Base-by-base conservation (phyloP, 345 rosid genomes). In the Cardamine chenopodiifolia region DNA sequence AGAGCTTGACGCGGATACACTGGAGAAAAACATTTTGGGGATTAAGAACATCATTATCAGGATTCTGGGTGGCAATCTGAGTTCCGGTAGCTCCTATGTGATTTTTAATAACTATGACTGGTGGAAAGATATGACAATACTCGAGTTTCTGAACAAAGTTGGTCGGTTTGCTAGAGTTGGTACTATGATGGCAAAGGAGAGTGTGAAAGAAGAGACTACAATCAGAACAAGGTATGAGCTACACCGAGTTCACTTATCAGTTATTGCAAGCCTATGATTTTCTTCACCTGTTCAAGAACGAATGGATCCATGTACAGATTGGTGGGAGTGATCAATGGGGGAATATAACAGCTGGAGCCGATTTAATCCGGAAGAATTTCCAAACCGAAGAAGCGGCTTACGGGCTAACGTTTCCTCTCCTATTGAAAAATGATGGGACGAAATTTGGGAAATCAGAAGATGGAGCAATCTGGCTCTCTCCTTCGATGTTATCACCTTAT, bases 251-350 rank as follows among this genome's bases (percentile, higher is more conserved):
- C 72, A 91, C 86, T 31, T 95, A 91, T 72, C 98, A 91, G 90
- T 82, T 94, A 45, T 64, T 95, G 71, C 99, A 95, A 80, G 99
- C 97, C 9, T 91, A 87, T 71, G 99, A 95, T 71, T 90, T 91
- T 72, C 66, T 90, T 23, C 60, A 85, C 73, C 69, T 94, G 85
- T 87, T 88, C 72, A 69, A 84, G 79, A 87, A 88, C 52, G 77
- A 87, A 82, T 88, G 92, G 66, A 81, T 94, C 58, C 91, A 79
- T 85, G 96, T 90, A 72, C 97, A 94, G 71, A 91, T 94, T 68
- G 98, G 98, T 17, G 98, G 98, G 12, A 94, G 98, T 85, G 98
- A 91, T 73, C 97, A 91, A 37, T 94, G 98, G 98, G 98, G 98
- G 0, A 94, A 94, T 73, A 90, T 94, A 15, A 90, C 92, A 64